Evolutionary conservation across 176 grass and related monocot genomes (phyloP).

Genomic region (Carex parvula): DNA sequence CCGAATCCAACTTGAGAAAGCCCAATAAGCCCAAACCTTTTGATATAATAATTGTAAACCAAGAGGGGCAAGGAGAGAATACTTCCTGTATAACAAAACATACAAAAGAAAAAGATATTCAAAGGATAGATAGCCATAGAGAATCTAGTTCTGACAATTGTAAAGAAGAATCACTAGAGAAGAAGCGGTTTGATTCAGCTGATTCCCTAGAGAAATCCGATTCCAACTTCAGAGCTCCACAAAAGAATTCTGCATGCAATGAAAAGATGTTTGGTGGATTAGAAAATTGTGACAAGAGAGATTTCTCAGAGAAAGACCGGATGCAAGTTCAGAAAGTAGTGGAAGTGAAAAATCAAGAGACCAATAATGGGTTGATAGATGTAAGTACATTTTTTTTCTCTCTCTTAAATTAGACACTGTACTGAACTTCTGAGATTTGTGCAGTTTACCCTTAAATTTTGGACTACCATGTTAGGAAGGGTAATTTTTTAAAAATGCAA

Average conservation of each 20-base stretch:
- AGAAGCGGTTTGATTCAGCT: neutral
- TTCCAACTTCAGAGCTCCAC: slow-evolving; percentile 11
- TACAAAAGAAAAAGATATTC: slow-evolving; percentile 10
- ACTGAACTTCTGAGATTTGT: neutral
- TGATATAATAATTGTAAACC: slow-evolving; percentile 9
- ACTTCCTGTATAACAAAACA: slow-evolving; percentile 3
- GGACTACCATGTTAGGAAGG: neutral
- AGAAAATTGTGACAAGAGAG: slow-evolving; percentile 8
- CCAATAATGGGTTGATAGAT: slow-evolving; percentile 17
- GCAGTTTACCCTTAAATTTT: neutral
- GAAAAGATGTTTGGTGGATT: neutral
- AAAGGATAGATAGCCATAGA: neutral
- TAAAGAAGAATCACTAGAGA: neutral
- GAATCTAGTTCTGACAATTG: neutral
- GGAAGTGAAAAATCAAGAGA: slow-evolving; percentile 18
- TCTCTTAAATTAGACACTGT: neutral
- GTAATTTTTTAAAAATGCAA: neutral
- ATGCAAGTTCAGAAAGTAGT: neutral
- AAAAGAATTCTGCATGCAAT: neutral
- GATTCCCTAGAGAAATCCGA: slow-evolving; percentile 19
- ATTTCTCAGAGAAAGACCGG: neutral
- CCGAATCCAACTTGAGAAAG: slow-evolving; percentile 9
- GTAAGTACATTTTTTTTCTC: slow-evolving; percentile 17
- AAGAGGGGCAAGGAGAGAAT: slow-evolving; percentile 29
- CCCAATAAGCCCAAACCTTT: slow-evolving; percentile 7